These are phyloP conservation scores for Dothiorella sarmentorum DNA, from an alignment of 2,329 filamentous ascomycete species.

Conservation along the genomic window DNA sequence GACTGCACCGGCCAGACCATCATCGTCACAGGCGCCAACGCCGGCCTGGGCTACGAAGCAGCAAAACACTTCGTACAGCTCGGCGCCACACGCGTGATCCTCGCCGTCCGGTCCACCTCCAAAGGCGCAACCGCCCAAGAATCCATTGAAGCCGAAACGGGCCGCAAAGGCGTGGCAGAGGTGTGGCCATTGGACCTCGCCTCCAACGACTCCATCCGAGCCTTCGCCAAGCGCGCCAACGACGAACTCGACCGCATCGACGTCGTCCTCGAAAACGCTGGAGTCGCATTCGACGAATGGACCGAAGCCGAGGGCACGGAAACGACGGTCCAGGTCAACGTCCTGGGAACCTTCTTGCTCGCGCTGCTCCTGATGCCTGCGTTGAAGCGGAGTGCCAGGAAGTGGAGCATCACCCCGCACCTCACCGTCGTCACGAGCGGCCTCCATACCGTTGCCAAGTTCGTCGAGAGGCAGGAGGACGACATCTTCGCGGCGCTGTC, in stretches of 20 bases:
- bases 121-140: slow-evolving; percentile 40
- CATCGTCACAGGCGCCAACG: slow-evolving; percentile 23
- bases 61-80: slow-evolving; percentile 20
- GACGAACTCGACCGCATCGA: slow-evolving; percentile 30
- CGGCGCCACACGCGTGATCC: slow-evolving; percentile 18
- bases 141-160: slow-evolving; percentile 30
- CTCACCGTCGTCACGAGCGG: slow-evolving; percentile 34
- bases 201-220: slow-evolving; percentile 36
- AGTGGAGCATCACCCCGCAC: slow-evolving; percentile 27
- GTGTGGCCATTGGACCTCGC: slow-evolving; percentile 44
- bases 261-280: slow-evolving; percentile 36
- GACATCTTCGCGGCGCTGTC: slow-evolving; percentile 30
- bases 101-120: slow-evolving; percentile 21
- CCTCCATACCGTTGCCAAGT: slow-evolving; percentile 29
- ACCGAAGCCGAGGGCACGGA: slow-evolving; percentile 22
- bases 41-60: slow-evolving; percentile 21
- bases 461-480: slow-evolving; percentile 28
- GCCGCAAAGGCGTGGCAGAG: neutral
- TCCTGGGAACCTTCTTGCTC: slow-evolving; percentile 24
- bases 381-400: slow-evolving; percentile 26
- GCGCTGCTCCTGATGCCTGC: slow-evolving; percentile 29
- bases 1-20: slow-evolving; percentile 13
- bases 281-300: slow-evolving; percentile 23
- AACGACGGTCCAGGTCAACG: slow-evolving; percentile 26
- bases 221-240: slow-evolving; percentile 28